These are phyloP conservation scores for Carex parvula DNA, from an alignment of 176 grass and related monocot genomes.

Conservation along the genomic window DNA sequence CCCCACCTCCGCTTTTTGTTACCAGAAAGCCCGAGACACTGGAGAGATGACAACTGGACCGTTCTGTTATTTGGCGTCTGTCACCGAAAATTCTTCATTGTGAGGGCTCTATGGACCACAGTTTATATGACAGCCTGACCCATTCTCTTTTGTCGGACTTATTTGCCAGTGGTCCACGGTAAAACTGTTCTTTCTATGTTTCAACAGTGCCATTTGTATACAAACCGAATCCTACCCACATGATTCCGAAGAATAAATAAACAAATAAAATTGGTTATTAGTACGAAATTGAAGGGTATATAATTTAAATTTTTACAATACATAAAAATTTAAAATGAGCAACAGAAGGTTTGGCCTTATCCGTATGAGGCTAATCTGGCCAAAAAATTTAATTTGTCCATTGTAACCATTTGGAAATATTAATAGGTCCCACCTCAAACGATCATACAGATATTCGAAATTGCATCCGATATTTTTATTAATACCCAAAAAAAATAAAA, in stretches of 20 bases:
- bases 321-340: background rate
- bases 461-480: too few species aligned
- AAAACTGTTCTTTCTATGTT: background rate
- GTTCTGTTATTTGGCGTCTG: background rate
- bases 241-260: background rate
- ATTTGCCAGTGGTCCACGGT: background rate
- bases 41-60: background rate
- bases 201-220: background rate
- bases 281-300: background rate
- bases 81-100: background rate
- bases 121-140: slow-evolving; percentile 12
- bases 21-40: background rate
- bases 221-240: too few species aligned
- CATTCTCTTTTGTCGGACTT: background rate
- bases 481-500: too few species aligned
- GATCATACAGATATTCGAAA: background rate
- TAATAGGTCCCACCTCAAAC: background rate
- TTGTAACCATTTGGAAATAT: background rate
- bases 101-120: background rate
- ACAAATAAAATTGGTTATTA: background rate
- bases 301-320: background rate
- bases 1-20: background rate
- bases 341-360: background rate
- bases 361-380: background rate
- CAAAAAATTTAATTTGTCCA: background rate